phyloP scores from a whole-genome alignment of 169 alveolate genomes.

The Prorocentrum cordatum region DNA sequence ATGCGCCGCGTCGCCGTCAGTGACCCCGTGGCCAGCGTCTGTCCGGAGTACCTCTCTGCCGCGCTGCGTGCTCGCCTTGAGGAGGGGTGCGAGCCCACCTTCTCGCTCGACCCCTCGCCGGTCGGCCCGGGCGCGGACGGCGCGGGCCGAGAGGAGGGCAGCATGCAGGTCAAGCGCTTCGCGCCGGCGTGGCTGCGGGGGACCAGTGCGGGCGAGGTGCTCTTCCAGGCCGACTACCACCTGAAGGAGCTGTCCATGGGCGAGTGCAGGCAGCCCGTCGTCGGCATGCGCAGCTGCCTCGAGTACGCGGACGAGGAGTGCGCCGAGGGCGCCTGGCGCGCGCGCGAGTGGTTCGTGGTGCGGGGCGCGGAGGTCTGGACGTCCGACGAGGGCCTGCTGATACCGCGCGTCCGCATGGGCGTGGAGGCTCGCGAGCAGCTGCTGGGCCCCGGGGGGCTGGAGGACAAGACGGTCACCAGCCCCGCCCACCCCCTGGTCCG shows the following conservation, averaged over 20 bases:
- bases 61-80: too few species aligned
- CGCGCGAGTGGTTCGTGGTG: not conserved
- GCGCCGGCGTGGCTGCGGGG: slow-evolving; percentile 33
- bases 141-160: too few species aligned
- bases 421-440: slow-evolving; percentile 7
- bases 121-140: too few species aligned
- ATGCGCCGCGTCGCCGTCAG: too few species aligned
- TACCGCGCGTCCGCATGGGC: not conserved
- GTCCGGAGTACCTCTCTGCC: too few species aligned
- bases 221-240: slow-evolving; percentile 61
- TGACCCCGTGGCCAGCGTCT: too few species aligned
- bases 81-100: too few species aligned
- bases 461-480: slow-evolving; percentile 22
- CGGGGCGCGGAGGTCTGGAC: slow-evolving; percentile 10
- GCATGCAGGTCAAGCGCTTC: too few species aligned
- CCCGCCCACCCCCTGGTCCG: slow-evolving; percentile 24
- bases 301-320: not conserved
- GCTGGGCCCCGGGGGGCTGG: slow-evolving; percentile 20
- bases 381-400: not conserved
- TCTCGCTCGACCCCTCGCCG: too few species aligned
- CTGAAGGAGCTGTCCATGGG: slow-evolving; percentile 58
- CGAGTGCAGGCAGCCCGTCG: slow-evolving; percentile 19
- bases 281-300: slow-evolving; percentile 11
- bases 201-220: slow-evolving; percentile 57
- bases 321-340: not conserved